Percentiles rank a stretch among this genome's conserved stretches.
These are phyloP conservation scores for Alternaria rosae DNA, from an alignment of 2,329 filamentous ascomycete species.

Conservation along the genomic window DNA sequence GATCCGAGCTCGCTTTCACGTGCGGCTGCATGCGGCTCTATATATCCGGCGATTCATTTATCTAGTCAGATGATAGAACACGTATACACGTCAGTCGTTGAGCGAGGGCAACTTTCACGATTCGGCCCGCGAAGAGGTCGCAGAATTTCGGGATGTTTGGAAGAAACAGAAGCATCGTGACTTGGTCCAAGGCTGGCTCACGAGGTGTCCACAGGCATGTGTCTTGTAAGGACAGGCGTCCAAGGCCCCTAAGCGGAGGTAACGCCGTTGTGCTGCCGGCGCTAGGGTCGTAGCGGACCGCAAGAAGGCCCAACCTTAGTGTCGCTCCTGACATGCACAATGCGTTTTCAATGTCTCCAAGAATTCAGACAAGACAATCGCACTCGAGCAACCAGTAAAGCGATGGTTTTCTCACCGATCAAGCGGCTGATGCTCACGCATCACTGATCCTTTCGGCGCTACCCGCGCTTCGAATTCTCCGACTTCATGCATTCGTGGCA, in stretches of 20 bases:
- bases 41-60: background rate
- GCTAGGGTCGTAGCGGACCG: background rate
- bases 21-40: background rate
- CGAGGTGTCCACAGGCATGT: background rate
- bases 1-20: background rate
- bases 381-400: background rate
- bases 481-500: slow-evolving; percentile 3
- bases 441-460: background rate
- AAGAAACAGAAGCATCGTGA: background rate
- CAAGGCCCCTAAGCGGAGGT: background rate
- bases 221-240: background rate
- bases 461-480: background rate
- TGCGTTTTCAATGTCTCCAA: background rate
- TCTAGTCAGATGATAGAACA: background rate
- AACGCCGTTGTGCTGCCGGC: background rate
- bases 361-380: background rate
- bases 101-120: background rate
- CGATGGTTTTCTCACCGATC: background rate
- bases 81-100: background rate
- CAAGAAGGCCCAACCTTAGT: background rate
- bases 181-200: background rate
- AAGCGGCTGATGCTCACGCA: background rate
- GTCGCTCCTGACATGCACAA: background rate
- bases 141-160: background rate
- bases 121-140: background rate